Conservation (phyloP, 192 early-diverging fungal genomes). For the Rhizophagus clarus region DNA sequence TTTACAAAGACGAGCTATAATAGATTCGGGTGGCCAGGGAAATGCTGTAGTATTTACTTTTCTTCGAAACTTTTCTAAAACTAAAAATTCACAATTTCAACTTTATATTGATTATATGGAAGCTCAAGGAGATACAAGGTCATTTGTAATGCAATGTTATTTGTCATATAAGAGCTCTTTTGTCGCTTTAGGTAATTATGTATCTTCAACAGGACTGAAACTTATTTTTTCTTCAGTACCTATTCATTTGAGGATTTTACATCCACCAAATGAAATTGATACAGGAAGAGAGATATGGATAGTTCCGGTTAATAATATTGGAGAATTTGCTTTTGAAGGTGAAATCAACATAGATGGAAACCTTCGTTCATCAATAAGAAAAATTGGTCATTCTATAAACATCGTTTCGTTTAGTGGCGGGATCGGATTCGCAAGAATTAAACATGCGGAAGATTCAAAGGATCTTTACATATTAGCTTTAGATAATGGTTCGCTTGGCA, state of each 20-base stretch:
- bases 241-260: conserved; percentile 48
- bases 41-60: conserved; percentile 54
- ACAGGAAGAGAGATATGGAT: conserved; percentile 64
- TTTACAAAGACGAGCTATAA: conserved; percentile 42
- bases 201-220: conserved; percentile 47
- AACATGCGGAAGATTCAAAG: neutral
- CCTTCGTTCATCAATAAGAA: conserved; percentile 12
- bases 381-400: neutral
- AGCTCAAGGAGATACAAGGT: neutral
- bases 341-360: conserved; percentile 41
- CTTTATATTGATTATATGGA: conserved; percentile 32
- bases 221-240: conserved; percentile 62
- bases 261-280: conserved; percentile 16
- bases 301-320: conserved; percentile 52
- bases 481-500: conserved; percentile 34
- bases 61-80: conserved; percentile 65
- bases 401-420: conserved; percentile 9
- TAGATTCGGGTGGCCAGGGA: conserved; percentile 8
- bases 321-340: conserved; percentile 65
- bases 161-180: conserved; percentile 65
- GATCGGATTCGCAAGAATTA: conserved; percentile 19
- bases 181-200: conserved; percentile 65
- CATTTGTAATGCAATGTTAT: conserved; percentile 41
- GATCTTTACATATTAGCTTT: conserved; percentile 40
- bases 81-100: conserved; percentile 45